Base-by-base conservation (phyloP, 1,284 basidiomycete species). In the Stygiomarasmius scandens region DNA sequence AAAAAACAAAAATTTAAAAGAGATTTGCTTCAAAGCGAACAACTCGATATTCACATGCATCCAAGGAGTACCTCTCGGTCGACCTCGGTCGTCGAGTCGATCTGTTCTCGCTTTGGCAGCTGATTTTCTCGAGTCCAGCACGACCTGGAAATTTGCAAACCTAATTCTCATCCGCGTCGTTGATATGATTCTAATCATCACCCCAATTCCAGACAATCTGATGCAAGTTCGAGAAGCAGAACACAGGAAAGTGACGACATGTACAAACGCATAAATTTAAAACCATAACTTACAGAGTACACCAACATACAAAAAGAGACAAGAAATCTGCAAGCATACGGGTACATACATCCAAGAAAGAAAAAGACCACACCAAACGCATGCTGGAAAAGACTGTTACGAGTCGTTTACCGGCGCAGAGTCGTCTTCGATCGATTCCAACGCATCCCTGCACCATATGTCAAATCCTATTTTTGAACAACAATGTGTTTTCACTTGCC, bases 401-500 rank as follows among this genome's bases (percentile, higher is more conserved):
- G 12, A 12, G 29, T 32, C 29, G 29, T 32, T 32, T 41, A 9
- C n/a, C 38, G 6, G 29, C 38, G n/a, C 6, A 41, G 38, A 19
- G 16, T 41, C 38, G n/a, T 41, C 38, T 41, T 41, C 38, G 16
- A 41, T 41, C 14, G 38, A 41, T 9, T 41, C 16, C 14, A 9
- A 5, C 16, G 38, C 38, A 16, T 41, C 14, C 14, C 38, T 41
- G 16, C 16, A 19, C 5, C 38, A 41, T n/a, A 6, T 19, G n/a
- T 41, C 8, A 41, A 16, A 12, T 4, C n/a, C n/a, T 4, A 16
- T 9, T 41, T 19, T 16, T n/a, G n/a, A n/a, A n/a, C n/a, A n/a
- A n/a, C n/a, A n/a, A n/a, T n/a, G n/a, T n/a, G n/a, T 16, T 16
- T 16, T 16, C 38, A 72, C 80, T 46, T 61, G 81, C 83, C 71